Evolutionary conservation across 176 grass and related monocot genomes (phyloP), one percentile per base, ranked within the genome.

Genomic region (Eleusine indica): DNA sequence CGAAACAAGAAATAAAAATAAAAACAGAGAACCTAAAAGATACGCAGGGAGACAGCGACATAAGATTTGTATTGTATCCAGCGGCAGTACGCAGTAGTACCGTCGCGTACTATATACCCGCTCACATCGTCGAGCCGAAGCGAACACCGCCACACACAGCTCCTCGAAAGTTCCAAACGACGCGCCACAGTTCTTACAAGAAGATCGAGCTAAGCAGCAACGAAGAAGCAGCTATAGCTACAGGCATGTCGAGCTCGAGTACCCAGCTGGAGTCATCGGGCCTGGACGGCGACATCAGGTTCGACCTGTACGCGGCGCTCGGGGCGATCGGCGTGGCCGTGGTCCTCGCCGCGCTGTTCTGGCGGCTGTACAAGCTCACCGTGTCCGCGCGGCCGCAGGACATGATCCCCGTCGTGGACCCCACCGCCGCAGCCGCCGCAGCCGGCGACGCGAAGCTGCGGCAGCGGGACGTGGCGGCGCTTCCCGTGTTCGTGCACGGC

Each of bases 371-470:
- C 81, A 74, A 22, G 75, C 75, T 88, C 87, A 84, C 81, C 60
- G 81, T 84, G 68, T 84, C 61, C 19, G 75, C 81, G 81, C 69
- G 87, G 56, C 87, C 87, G 6, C 19, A 88, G 87, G 87, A 88
- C 75, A 84, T 79, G 75, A 2, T 79, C 39, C 58, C 47, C 15
- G 1, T 62, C n/a, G 0, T 47, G 32, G 32, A 35, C 32, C 32
- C 32, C 44, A 11, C 44, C 44, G 9, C 68, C 19, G n/a, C 2
- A 42, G 15, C 17, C 54, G 67, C 28, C 30, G n/a, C 25, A 25
- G 37, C 22, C 15, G 47, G 5, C 43, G 14, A 54, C 65, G 18
- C 39, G 9, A 16, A 38, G 57, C 67, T 66, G 57, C 14, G 46
- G 46, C 22, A 19, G 80, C 14, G 28, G 13, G 67, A 83, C 47